A percentile compares a stretch with the other conserved stretches of the same genome.
Evolutionary conservation across 208 protist species (phyloP).

Genomic region (Trypanosoma congolense): DNA sequence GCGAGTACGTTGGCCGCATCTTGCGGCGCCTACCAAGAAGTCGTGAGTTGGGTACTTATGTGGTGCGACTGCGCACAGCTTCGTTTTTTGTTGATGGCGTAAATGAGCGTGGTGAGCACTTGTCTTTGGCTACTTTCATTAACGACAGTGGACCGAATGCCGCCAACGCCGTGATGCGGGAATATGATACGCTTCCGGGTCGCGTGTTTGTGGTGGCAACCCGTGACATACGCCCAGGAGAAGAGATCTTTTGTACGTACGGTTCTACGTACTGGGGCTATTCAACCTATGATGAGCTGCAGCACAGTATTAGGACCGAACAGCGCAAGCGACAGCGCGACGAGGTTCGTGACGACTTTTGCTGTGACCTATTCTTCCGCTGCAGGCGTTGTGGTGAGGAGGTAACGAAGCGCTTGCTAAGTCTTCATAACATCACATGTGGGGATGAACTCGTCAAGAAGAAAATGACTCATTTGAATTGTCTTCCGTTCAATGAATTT

Average conservation of each 20-base stretch:
- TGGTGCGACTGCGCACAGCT: slow-evolving; percentile 65
- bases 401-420: slow-evolving; percentile 30
- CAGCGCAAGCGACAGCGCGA: slow-evolving; percentile 5
- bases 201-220: slow-evolving; percentile 79
- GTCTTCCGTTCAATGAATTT: slow-evolving; percentile 61
- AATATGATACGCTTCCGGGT: slow-evolving; percentile 66
- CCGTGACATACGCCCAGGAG: slow-evolving; percentile 61
- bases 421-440: slow-evolving; percentile 58
- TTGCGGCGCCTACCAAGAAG: slow-evolving; percentile 25
- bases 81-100: slow-evolving; percentile 70
- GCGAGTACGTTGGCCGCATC: slow-evolving; percentile 69
- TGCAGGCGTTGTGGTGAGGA: slow-evolving; percentile 61
- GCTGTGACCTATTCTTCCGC: slow-evolving; percentile 19
- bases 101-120: slow-evolving; percentile 43
- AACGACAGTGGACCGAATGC: slow-evolving; percentile 70
- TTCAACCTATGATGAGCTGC: slow-evolving; percentile 64
- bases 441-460: slow-evolving; percentile 51
- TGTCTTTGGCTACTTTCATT: slow-evolving; percentile 86
- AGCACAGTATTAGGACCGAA: slow-evolving; percentile 4
- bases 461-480: slow-evolving; percentile 51
- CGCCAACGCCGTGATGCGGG: slow-evolving; percentile 76
- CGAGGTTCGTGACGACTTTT: slow-evolving; percentile 6
- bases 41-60: slow-evolving; percentile 43
- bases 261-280: slow-evolving; percentile 85
- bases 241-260: slow-evolving; percentile 83